A percentile compares a stretch with the other conserved stretches of the same genome.
Conservation (phyloP, 2,329 filamentous ascomycete genomes). For the Exophiala bonariae region DNA sequence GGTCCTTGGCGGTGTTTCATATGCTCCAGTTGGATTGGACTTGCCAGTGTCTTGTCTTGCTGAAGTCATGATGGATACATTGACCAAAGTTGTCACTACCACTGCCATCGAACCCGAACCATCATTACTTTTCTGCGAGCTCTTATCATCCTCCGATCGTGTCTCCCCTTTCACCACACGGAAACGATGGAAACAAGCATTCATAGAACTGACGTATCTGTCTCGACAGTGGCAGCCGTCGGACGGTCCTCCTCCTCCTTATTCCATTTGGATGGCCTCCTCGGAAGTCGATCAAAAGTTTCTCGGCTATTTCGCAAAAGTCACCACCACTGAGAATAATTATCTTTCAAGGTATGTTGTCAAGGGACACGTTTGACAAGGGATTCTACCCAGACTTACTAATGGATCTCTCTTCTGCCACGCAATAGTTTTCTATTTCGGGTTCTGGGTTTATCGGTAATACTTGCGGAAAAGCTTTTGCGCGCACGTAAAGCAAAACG, state of each 20-base stretch:
- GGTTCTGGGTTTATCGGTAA: constrained; percentile 84
- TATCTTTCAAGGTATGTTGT: constrained; percentile 64
- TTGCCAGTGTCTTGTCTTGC: too few species aligned
- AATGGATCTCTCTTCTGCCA: too few species aligned
- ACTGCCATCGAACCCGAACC: too few species aligned
- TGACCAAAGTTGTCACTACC: too few species aligned
- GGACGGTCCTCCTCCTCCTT: constrained; percentile 31
- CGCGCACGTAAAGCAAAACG: constrained; percentile 79
- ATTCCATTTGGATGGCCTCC: constrained; percentile 74
- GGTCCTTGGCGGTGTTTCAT: constrained; percentile 3
- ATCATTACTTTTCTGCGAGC: too few species aligned
- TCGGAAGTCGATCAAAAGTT: constrained; percentile 98
- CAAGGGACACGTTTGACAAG: not conserved
- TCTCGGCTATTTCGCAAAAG: constrained; percentile 81
- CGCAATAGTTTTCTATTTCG: constrained; percentile 72
- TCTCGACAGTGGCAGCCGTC: constrained; percentile 31
- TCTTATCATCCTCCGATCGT: too few species aligned
- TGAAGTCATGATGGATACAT: too few species aligned
- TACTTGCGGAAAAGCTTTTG: constrained; percentile 80
- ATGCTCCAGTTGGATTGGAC: not conserved
- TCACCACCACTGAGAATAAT: constrained; percentile 74
- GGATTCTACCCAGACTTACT: too few species aligned
- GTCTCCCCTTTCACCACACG: constrained; percentile 2
- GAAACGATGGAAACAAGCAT: constrained; percentile 19
- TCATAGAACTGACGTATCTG: constrained; percentile 34